Percentiles rank a stretch among this genome's conserved stretches.
Evolutionary conservation across 139 green algal genomes (phyloP).

Genomic region (Chlamydomonas eustigma): DNA sequence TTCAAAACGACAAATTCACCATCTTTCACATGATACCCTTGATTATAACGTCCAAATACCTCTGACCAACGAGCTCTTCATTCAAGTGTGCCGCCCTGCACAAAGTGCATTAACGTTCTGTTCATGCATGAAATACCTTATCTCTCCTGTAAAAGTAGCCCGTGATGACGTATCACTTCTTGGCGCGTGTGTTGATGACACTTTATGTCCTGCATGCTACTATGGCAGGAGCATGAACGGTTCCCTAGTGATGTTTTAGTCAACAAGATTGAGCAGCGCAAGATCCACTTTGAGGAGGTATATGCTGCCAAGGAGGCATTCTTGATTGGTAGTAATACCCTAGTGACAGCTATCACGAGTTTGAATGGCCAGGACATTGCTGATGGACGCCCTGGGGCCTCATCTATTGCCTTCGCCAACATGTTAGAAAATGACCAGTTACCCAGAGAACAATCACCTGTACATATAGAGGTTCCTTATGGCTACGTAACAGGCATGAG

Average conservation of each 20-base stretch:
- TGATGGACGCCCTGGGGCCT: constrained; percentile 42
- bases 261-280: constrained; percentile 17
- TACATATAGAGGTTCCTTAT: constrained; percentile 70
- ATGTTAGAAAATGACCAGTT: constrained; percentile 57
- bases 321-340: constrained; percentile 9
- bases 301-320: constrained; percentile 27
- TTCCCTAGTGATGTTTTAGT: neutral
- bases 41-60: too few species aligned
- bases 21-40: too few species aligned
- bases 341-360: constrained; percentile 2
- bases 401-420: constrained; percentile 51
- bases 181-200: too few species aligned
- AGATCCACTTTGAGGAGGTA: constrained; percentile 30
- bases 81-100: too few species aligned
- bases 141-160: neutral
- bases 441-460: neutral
- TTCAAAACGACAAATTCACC: too few species aligned
- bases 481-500: constrained; percentile 61
- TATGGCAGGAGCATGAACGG: neutral
- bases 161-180: neutral
- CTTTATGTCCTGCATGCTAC: neutral
- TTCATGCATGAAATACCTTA: too few species aligned
- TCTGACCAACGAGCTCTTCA: too few species aligned
- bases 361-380: constrained; percentile 7
- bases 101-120: too few species aligned